phyloP scores from a whole-genome alignment of 805 yeast genomes.

The Starmerella kuoi region DNA sequence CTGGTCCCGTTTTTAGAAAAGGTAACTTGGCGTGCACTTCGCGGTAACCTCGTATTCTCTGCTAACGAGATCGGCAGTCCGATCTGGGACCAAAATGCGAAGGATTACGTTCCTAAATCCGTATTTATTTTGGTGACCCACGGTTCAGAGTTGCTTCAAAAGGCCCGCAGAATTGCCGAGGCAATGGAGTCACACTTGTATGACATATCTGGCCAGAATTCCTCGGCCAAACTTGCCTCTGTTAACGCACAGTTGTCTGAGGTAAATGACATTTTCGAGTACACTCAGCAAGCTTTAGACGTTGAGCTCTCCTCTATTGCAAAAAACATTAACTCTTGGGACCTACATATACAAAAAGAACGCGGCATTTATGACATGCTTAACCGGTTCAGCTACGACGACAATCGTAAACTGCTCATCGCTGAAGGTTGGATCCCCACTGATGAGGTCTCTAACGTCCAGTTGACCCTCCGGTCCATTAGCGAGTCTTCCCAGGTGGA shows the following conservation, averaged over 20 bases:
- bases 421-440: conserved; percentile 97
- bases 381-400: conserved; percentile 71
- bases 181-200: conserved; percentile 76
- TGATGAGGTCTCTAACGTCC: conserved; percentile 56
- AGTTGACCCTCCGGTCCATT: conserved; percentile 50
- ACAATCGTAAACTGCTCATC: conserved; percentile 68
- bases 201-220: conserved; percentile 37
- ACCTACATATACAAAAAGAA: conserved; percentile 57
- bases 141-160: conserved; percentile 59
- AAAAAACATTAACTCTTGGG: conserved; percentile 65
- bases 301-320: conserved; percentile 73
- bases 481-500: conserved; percentile 39
- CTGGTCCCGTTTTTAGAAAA: conserved; percentile 62
- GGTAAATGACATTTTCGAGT: conserved; percentile 46
- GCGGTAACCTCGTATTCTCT: conserved; percentile 81
- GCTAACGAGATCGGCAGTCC: conserved; percentile 55
- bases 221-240: conserved; percentile 29
- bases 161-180: conserved; percentile 74
- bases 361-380: conserved; percentile 68
- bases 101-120: conserved; percentile 53
- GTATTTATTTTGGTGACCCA: conserved; percentile 86
- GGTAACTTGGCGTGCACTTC: conserved; percentile 79
- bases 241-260: conserved; percentile 42
- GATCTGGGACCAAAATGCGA: conserved; percentile 49
- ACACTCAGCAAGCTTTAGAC: conserved; percentile 55